Evolutionary conservation across 345 rosid genomes (phyloP).

Genomic region (Gossypium bickii): DNA sequence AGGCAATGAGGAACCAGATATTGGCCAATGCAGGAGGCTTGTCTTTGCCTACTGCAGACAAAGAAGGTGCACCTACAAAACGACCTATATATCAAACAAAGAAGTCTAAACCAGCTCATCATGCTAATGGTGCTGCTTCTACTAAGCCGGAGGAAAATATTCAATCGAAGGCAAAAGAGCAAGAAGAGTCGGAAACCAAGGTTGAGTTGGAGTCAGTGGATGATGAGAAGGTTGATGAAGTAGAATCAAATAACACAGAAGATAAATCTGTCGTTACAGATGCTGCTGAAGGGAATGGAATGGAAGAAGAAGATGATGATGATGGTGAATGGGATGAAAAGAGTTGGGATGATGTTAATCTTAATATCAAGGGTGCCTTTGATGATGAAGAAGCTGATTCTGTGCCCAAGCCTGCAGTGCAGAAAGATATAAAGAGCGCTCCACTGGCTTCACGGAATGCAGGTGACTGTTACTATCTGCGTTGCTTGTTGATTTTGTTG

Average conservation of each 20-base stretch:
- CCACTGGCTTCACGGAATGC: conserved; percentile 31
- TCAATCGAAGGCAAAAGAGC: conserved; percentile 40
- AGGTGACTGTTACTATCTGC: conserved; percentile 31
- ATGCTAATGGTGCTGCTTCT: conserved; percentile 51
- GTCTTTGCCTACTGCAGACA: conserved; percentile 41
- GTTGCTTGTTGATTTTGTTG: not conserved
- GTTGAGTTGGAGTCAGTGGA: conserved; percentile 41
- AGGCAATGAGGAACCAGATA: conserved; percentile 82
- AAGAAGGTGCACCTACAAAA: conserved; percentile 52
- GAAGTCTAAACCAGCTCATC: conserved; percentile 61
- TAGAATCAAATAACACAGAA: conserved; percentile 33
- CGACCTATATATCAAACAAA: conserved; percentile 77
- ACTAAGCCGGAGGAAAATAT: conserved; percentile 40
- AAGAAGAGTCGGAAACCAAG: conserved; percentile 31
- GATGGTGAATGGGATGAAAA: conserved; percentile 95
- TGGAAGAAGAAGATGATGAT: conserved; percentile 77
- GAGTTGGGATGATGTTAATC: conserved; percentile 88
- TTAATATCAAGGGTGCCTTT: conserved; percentile 71
- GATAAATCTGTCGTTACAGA: conserved; percentile 45
- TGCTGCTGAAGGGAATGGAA: conserved; percentile 46
- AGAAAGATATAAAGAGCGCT: conserved; percentile 45
- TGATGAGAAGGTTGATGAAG: conserved; percentile 42
- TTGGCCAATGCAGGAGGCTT: conserved; percentile 50
- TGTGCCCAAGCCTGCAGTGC: conserved; percentile 46
- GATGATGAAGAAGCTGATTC: conserved; percentile 85